Base-by-base conservation (phyloP, 352 stramenopile species). In the Phytophthora europaea region DNA sequence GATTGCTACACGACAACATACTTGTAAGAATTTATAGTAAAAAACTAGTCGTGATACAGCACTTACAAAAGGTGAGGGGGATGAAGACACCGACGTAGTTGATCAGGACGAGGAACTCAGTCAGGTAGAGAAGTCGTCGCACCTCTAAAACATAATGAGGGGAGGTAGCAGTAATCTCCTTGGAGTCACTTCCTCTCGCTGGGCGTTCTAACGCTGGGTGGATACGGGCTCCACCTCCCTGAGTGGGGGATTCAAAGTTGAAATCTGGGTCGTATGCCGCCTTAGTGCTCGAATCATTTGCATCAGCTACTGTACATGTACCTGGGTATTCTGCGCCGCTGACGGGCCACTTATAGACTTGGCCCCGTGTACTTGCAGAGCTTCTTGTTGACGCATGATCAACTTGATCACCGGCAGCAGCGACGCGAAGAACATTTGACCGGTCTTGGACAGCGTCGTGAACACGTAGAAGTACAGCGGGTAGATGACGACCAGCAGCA, bases 21-120 rank as follows among this genome's bases (percentile, higher is more conserved):
- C 36, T 15, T 15, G 12, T 59, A 20, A 52, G 34, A 48, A 22
- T 48, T 6, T 31, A 20, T 9, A n/a, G 12, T 43, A 43, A 43
- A 43, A 43, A n/a, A n/a, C n/a, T n/a, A n/a, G n/a, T n/a, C n/a
- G n/a, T 36, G 0, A 15, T 56, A n/a, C 9, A 31, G 36, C 31
- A 75, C 67, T 38, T 58, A 76, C 73, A 69, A 45, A 77, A 80
- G 10, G 74, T 70, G 1, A 80, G 53, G n/a, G 68, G 73, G 22
- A 80, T 76, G 33, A 80, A 71, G 18, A 80, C 73, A 16, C 65
- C 68, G 33, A 80, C 70, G 48, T 76, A 81, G 56, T 78, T 78
- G 54, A 76, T 75, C 2, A 84, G 53, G 22, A 76, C 59, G 8
- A 80, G 58, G 38, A 77, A 80, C 55, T 80, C 69, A 4, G 73